Evolutionary conservation across 2,329 filamentous ascomycete species (phyloP).

Genomic region (Neonectria sp.): DNA sequence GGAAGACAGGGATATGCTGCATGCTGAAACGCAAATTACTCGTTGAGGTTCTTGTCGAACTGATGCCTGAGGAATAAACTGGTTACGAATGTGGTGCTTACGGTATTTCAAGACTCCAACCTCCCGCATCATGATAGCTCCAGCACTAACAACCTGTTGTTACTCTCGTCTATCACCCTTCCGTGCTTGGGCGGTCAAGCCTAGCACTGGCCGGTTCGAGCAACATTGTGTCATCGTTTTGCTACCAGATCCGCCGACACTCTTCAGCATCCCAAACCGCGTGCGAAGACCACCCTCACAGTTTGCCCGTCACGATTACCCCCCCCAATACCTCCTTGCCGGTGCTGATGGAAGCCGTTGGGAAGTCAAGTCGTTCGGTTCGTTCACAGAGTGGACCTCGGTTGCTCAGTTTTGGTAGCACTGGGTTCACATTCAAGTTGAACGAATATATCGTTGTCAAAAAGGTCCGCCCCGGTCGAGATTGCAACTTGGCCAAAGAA

Average conservation of each 20-base stretch:
- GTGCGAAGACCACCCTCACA: background rate
- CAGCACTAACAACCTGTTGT: background rate
- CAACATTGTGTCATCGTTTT: slow-evolving; percentile 6
- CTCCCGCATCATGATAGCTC: background rate
- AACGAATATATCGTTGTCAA: slow-evolving; percentile 30
- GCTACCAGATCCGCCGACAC: background rate
- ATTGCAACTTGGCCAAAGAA: slow-evolving; percentile 15
- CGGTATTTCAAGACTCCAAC: background rate
- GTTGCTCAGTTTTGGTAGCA: slow-evolving; percentile 30
- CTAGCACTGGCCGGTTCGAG: background rate
- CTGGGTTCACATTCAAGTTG: slow-evolving; percentile 28
- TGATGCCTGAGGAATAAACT: background rate
- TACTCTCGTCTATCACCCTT: background rate
- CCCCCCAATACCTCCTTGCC: slow-evolving; percentile 3
- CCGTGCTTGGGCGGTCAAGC: background rate
- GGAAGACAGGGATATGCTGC: no score
- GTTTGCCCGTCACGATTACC: background rate
- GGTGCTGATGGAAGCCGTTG: slow-evolving; percentile 10
- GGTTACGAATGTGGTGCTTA: background rate
- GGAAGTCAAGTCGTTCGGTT: slow-evolving; percentile 1
- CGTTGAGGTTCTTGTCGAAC: background rate
- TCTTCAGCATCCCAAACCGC: background rate
- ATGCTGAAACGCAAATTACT: no score
- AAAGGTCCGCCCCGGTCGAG: slow-evolving; percentile 23
- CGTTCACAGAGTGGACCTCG: slow-evolving; percentile 3